Evolutionary conservation across 2,329 filamentous ascomycete species (phyloP), one percentile per base, ranked within the genome.

Genomic region (Allantophomopsis lycopodina): DNA sequence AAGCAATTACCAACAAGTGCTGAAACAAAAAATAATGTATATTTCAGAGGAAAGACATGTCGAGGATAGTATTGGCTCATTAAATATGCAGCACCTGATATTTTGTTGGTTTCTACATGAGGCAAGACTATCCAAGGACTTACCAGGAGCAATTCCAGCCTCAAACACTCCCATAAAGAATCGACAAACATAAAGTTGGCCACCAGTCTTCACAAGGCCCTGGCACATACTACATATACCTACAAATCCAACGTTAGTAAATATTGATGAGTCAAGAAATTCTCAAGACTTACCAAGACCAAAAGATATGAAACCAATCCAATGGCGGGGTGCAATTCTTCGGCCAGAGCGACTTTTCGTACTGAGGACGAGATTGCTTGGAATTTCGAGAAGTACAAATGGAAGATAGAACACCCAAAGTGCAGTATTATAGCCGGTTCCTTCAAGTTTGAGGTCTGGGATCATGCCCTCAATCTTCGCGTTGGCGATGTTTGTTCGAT

Each of bases 1-100:
- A 94, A 95, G 0, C 86, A 83, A 28, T 83, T 83, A 1, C 83
- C 83, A 3, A 89, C 64, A 0, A 79, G 83, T 1, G 83, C 88
- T 18, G 72, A 84, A 52, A 74, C 78, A 66, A 96, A 96, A 68
- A 96, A 96, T 83, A 62, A 88, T 95, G 23, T 91, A 77, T 53
- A 86, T 85, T 61, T 20, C 7, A 20, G 18, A 4, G 18, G 18
- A 20, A 20, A 20, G 18, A 20, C 18, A 7, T 20, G 18, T 7
- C 18, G 18, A 20, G 18, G 18, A 20, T 20, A 20, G 18, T 20
- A 20, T 20, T 20, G 18, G 18, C 18, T 20, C 18, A 20, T 20
- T 7, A 20, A 20, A 20, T 20, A 20, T 20, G 18, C 18, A 20
- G 18, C 18, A 20, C 18, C 18, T 20, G 18, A 20, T 20, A 20